Percentiles rank a stretch among this genome's conserved stretches.
These are phyloP conservation scores for Posidonia oceanica DNA, from an alignment of 116 monocot genomes.

Conservation along the genomic window DNA sequence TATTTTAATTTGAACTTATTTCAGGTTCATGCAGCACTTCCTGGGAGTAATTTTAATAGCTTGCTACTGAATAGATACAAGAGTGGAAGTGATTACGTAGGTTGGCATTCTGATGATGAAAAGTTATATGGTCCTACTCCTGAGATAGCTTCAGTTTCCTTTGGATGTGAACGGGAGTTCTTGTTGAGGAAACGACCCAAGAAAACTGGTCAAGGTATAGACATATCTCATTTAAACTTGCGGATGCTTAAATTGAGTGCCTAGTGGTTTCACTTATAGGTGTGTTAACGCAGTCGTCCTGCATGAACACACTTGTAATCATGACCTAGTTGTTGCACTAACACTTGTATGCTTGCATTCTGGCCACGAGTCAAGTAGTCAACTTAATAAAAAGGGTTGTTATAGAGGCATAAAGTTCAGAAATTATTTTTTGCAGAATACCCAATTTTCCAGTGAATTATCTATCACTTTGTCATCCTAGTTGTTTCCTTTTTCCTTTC, in stretches of 20 bases:
- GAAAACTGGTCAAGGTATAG: conserved; percentile 33
- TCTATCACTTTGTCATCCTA: too few relatives aligned
- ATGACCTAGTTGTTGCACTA: too few relatives aligned
- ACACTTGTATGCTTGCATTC: too few relatives aligned
- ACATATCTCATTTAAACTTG: not conserved
- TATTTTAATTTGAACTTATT: not conserved
- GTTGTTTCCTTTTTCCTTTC: too few relatives aligned
- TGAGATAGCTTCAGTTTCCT: conserved; percentile 85
- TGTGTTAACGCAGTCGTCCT: not conserved
- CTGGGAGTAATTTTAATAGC: conserved; percentile 83
- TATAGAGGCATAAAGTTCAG: too few relatives aligned
- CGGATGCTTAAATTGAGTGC: not conserved
- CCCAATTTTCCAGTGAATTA: too few relatives aligned
- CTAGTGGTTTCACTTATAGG: not conserved
- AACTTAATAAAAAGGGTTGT: too few relatives aligned
- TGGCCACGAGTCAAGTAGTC: too few relatives aligned
- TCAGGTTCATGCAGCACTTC: conserved; percentile 79
- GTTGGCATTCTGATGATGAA: conserved; percentile 98
- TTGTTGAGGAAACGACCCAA: conserved; percentile 49
- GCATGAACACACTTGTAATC: too few relatives aligned
- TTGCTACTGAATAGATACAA: conserved; percentile 87
- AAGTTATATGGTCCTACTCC: conserved; percentile 81
- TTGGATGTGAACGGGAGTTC: conserved; percentile 95
- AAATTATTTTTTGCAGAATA: too few relatives aligned
- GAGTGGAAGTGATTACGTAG: conserved; percentile 69